These are phyloP conservation scores for Colletotrichum tanaceti DNA, from an alignment of 2,329 filamentous ascomycete genomes.

Conservation along the genomic window DNA sequence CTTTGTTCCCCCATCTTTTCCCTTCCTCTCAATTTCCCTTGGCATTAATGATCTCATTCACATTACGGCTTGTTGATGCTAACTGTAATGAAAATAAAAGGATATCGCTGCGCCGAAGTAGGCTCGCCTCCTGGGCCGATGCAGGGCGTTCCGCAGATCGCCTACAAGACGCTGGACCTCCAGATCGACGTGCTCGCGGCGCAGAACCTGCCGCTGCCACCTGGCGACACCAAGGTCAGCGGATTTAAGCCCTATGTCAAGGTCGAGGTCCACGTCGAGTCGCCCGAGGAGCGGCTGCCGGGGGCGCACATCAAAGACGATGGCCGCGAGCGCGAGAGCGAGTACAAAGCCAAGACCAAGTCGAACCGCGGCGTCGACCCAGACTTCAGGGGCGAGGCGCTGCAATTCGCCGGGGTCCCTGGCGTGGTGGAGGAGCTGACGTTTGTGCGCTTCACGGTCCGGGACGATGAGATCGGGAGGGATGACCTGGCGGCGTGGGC, in stretches of 20 bases:
- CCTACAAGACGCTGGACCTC: conserved; percentile 73
- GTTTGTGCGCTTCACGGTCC: conserved; percentile 85
- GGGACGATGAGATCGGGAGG: conserved; percentile 83
- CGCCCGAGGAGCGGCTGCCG: conserved; percentile 57
- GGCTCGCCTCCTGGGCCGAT: conserved; percentile 33
- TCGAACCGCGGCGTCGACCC: conserved; percentile 69
- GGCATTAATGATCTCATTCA: not conserved
- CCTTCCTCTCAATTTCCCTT: not conserved
- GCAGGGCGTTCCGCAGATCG: conserved; percentile 47
- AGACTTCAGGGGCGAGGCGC: conserved; percentile 69
- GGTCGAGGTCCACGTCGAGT: conserved; percentile 85
- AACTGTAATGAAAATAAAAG: conserved; percentile 43
- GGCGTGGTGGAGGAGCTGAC: conserved; percentile 75
- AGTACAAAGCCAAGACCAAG: conserved; percentile 70
- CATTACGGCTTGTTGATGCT: not conserved
- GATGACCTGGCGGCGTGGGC: conserved; percentile 90
- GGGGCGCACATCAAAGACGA: conserved; percentile 53
- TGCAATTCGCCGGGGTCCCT: conserved; percentile 66
- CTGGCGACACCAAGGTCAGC: conserved; percentile 59
- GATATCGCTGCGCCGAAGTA: conserved; percentile 54
- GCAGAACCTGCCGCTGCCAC: conserved; percentile 77
- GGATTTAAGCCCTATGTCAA: conserved; percentile 85
- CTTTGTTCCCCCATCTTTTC: no score
- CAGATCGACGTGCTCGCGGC: conserved; percentile 80
- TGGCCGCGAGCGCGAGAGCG: conserved; percentile 54